Percentiles rank a stretch among this genome's conserved stretches.
phyloP scores from a whole-genome alignment of 306 rosid species.

The Arachis hypogaea region DNA sequence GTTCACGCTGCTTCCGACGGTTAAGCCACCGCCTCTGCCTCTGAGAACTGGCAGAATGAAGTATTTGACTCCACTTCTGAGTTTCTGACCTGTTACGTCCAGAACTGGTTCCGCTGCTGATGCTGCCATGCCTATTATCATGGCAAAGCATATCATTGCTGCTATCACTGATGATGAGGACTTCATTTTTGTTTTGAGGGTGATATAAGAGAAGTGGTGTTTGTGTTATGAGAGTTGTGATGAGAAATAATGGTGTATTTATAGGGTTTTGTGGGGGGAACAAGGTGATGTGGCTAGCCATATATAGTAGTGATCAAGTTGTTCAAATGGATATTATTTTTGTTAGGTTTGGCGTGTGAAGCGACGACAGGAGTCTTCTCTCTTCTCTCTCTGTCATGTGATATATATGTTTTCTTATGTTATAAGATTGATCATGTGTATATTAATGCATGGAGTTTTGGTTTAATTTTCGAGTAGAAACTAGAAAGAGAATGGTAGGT shows the following conservation, averaged over 20 bases:
- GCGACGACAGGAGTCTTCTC: too few relatives aligned
- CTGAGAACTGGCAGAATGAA: slow-evolving; percentile 50
- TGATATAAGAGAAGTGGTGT: background rate
- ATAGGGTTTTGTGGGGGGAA: slow-evolving; percentile 3
- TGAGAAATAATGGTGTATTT: background rate
- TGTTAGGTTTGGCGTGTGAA: background rate
- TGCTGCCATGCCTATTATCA: background rate
- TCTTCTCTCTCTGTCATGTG: too few relatives aligned
- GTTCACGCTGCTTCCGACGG: slow-evolving; percentile 28
- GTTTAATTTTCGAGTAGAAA: too few relatives aligned
- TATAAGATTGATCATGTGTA: too few relatives aligned
- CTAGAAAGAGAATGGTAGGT: too few relatives aligned
- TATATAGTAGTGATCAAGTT: background rate
- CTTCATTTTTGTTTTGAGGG: slow-evolving; percentile 32
- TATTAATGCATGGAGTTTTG: too few relatives aligned
- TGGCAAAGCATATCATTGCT: slow-evolving; percentile 24
- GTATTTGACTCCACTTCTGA: slow-evolving; percentile 46
- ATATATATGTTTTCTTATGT: too few relatives aligned
- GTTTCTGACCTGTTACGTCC: slow-evolving; percentile 46
- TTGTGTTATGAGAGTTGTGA: background rate
- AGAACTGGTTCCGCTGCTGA: slow-evolving; percentile 47
- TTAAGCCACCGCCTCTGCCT: slow-evolving; percentile 48
- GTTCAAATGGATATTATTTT: background rate
- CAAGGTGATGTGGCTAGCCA: background rate
- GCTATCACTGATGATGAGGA: background rate